Evolutionary conservation across 2,329 filamentous ascomycete genomes (phyloP), one percentile per base, ranked within the genome.

Genomic region (Pseudogymnoascus sp.): DNA sequence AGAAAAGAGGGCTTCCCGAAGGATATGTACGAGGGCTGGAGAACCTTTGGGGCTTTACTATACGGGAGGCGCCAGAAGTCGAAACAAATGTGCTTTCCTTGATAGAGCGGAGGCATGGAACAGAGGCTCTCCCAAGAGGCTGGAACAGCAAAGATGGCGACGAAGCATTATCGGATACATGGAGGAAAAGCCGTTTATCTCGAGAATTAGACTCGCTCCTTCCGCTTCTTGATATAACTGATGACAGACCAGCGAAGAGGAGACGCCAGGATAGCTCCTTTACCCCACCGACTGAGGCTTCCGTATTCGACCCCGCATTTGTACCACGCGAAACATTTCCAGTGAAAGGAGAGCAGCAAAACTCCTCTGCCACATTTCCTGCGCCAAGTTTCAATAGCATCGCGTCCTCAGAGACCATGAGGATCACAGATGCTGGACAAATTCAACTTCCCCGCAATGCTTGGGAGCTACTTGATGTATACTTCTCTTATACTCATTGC

Each of bases 21-120:
- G 88, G 89, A 12, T 90, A 91, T 68, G 86, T 91, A 62, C 82
- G 88, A 35, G 87, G 86, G 0, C 77, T 91, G 16, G 88, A 91
- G 72, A 74, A 55, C 21, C 45, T 64, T 21, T 61, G 61, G 35
- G 63, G 63, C 11, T 58, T 64, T 45, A 52, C 63, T 12, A 45
- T 64, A 38, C 58, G 41, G 43, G 49, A 61, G 31, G 60, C 52
- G 16, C 37, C 45, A 26, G 59, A 52, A 37, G 33, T 66, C 11
- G 61, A 64, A 37, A 37, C 59, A n/a, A 59, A 60, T 21, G 63
- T 62, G 11, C 21, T 59, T 1, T 43, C 33, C 6, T 52, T 68
- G 31, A 60, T 65, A 19, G 58, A 64, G 11, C 60, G 62, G 4
- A 61, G 60, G 35, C 73, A 76, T 74, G 64, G 72, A 74, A 63